Evolutionary conservation across 2,329 filamentous ascomycete genomes (phyloP), one percentile per base, ranked within the genome.

Genomic region (Tetracladium maxilliforme): DNA sequence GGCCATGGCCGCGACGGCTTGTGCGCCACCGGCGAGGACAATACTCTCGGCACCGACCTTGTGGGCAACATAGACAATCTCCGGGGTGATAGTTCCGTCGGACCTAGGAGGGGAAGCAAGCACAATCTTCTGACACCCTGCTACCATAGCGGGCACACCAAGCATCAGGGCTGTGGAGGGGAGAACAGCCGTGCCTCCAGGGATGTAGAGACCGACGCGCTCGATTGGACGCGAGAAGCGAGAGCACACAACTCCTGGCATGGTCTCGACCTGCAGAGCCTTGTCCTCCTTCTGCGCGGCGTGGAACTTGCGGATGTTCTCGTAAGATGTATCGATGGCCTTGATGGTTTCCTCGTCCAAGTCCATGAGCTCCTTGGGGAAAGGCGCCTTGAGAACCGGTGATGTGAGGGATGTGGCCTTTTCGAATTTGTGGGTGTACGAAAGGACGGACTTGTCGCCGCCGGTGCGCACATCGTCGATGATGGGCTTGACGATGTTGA

Each of bases 151-250:
- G 6, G 90, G 90, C 5, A 98, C 90, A 45, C 90, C 90, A 27
- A 98, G 68, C 90, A 98, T 98, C 36, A 98, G 75, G 4, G 90
- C 90, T 6, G 90, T 95, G 28, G 84, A 93, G 9, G 90, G 90
- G 20, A 98, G 64, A n/a, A 98, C 90, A 3, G 90, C 90, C 3
- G 90, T 98, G 33, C 90, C 90, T 29, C 90, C 90, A 6, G 90
- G 90, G 10, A 98, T 78, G 51, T 98, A 98, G 6, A 94, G 63
- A 34, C 90, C 90, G n/a, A 98, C 90, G 19, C 84, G 68, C 52
- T 95, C 90, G 35, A 98, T 95, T 0, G 90, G 78, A 12, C 90
- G 68, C 9, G 75, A 74, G 56, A 98, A 95, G 30, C 90, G 82
- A 34, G 82, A 92, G 59, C 90, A 98, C 15, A 90, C 64, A 4